Conservation (phyloP, 202 grass and related monocot genomes). For the Setaria viridis region DNA sequence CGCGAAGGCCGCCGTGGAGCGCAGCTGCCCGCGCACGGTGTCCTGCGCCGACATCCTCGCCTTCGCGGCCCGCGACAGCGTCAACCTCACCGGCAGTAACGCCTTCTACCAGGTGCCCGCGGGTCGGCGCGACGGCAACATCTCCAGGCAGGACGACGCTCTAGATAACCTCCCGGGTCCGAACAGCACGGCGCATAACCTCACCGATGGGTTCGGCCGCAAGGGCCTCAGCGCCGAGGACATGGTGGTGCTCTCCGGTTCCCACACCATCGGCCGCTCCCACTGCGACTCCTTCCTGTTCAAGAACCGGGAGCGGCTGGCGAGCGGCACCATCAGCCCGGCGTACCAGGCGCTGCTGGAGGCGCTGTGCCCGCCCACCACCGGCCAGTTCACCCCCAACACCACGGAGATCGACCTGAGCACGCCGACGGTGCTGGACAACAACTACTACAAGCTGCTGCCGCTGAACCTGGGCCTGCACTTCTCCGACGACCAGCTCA, state of each 20-base stretch:
- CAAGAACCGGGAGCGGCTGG: slow-evolving; percentile 40
- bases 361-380: slow-evolving; percentile 58
- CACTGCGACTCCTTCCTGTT: slow-evolving; percentile 62
- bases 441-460: slow-evolving; percentile 76
- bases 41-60: slow-evolving; percentile 87
- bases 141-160: neutral
- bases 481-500: slow-evolving; percentile 74
- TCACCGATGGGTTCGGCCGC: slow-evolving; percentile 1
- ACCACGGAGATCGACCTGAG: slow-evolving; percentile 66
- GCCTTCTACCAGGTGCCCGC: slow-evolving; percentile 58
- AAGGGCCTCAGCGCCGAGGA: slow-evolving; percentile 62
- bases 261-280: slow-evolving; percentile 81
- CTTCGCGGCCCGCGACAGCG: slow-evolving; percentile 74
- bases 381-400: neutral
- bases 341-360: slow-evolving; percentile 67
- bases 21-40: slow-evolving; percentile 61
- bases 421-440: slow-evolving; percentile 66
- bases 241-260: slow-evolving; percentile 72
- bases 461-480: slow-evolving; percentile 67
- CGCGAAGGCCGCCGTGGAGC: slow-evolving; percentile 72
- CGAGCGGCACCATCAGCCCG: slow-evolving; percentile 52
- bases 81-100: slow-evolving; percentile 71
- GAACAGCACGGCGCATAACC: slow-evolving; percentile 37
- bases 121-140: slow-evolving; percentile 61
- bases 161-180: slow-evolving; percentile 37